Percentiles rank a stretch among this genome's conserved stretches.
Conservation (phyloP, 2,329 filamentous ascomycete genomes). For the Pestalotiopsis sp. region DNA sequence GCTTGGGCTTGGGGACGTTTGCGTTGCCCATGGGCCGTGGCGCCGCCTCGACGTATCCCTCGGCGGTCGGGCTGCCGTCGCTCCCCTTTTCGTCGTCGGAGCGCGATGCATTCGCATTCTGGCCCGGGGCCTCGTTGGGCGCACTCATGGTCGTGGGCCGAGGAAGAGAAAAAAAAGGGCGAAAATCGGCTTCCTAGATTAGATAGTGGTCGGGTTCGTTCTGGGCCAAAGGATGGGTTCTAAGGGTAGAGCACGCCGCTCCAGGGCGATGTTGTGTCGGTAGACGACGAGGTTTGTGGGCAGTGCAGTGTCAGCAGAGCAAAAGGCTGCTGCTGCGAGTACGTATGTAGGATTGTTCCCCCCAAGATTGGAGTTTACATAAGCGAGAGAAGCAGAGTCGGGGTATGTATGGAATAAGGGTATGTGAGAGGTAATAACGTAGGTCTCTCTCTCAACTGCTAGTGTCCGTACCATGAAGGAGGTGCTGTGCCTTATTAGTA, state of each 20-base stretch:
- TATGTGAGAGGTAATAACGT: background rate
- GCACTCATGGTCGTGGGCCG: constrained; percentile 23
- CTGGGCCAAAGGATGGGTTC: too few species aligned
- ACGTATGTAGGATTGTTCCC: too few species aligned
- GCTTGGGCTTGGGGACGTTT: constrained; percentile 77
- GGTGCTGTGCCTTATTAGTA: background rate
- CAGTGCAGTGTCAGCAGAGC: background rate
- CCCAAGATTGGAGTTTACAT: background rate
- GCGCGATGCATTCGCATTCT: constrained; percentile 18
- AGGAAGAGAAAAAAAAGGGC: background rate
- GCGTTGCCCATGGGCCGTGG: constrained; percentile 49
- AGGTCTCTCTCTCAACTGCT: too few species aligned
- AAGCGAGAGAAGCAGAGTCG: background rate
- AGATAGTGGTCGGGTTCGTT: too few species aligned
- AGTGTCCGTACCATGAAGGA: background rate
- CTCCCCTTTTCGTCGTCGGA: constrained; percentile 41
- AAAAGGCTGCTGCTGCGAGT: background rate
- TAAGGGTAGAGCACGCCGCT: background rate
- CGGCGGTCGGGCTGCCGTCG: constrained; percentile 38
- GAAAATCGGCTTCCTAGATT: background rate
- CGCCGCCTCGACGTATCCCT: constrained; percentile 37
- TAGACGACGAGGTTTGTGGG: background rate
- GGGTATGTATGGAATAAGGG: background rate
- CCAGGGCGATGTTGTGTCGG: background rate
- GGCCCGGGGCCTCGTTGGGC: constrained; percentile 18